A percentile compares a stretch with the other conserved stretches of the same genome.
Evolutionary conservation across 2,329 filamentous ascomycete species (phyloP).

Genomic region (Aspergillus fructus): DNA sequence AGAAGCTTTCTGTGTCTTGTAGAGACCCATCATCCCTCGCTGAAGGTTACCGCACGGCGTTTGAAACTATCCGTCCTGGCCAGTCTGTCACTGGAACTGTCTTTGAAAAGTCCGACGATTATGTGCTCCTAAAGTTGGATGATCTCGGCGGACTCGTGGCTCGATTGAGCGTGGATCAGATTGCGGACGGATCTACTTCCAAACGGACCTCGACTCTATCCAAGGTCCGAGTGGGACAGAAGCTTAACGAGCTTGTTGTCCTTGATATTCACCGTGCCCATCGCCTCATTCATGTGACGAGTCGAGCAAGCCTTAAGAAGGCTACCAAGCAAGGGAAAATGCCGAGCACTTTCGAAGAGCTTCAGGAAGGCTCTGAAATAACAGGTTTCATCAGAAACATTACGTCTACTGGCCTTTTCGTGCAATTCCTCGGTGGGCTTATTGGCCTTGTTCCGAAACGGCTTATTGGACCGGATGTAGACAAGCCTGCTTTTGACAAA

Average conservation of each 20-base stretch:
- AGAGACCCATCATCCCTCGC: conserved; percentile 82
- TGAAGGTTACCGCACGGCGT: conserved; percentile 69
- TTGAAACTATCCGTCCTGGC: conserved; percentile 72
- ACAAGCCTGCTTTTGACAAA: conserved; percentile 74
- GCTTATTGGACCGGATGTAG: conserved; percentile 66
- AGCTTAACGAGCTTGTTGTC: conserved; percentile 75
- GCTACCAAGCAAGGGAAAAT: conserved; percentile 71
- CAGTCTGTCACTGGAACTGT: conserved; percentile 75
- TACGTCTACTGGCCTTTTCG: conserved; percentile 75
- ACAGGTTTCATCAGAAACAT: conserved; percentile 85
- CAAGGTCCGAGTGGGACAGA: conserved; percentile 81
- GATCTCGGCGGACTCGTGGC: conserved; percentile 71
- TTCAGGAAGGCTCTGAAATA: conserved; percentile 66
- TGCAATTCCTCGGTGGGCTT: conserved; percentile 79
- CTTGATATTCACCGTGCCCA: conserved; percentile 81
- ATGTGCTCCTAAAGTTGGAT: conserved; percentile 73
- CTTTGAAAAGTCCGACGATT: conserved; percentile 75
- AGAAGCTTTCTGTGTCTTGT: conserved; percentile 83
- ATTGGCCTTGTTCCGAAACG: conserved; percentile 78
- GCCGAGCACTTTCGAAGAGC: conserved; percentile 68
- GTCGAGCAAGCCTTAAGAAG: conserved; percentile 78
- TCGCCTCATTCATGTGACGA: conserved; percentile 71
- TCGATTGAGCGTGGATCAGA: conserved; percentile 71
- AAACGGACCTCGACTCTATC: conserved; percentile 77
- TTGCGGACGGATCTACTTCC: conserved; percentile 78